Percentiles rank a stretch among this genome's conserved stretches.
phyloP scores from a whole-genome alignment of 768 basidiomycete genomes.

The Termitomyces sp. region DNA sequence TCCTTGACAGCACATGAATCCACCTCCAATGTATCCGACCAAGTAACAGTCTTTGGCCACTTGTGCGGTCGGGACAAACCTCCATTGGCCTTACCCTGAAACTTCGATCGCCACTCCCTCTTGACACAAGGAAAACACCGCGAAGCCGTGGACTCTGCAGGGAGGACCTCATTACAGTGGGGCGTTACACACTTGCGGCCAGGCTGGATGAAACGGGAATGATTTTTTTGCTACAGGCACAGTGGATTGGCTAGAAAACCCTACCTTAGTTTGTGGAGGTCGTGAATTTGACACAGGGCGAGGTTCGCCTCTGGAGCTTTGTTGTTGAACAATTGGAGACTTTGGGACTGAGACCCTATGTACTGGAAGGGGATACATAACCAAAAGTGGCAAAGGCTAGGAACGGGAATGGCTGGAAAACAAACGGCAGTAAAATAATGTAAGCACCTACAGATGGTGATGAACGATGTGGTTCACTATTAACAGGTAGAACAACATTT shows the following conservation, averaged over 20 bases:
- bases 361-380: neutral
- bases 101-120: constrained; percentile 15
- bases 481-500: neutral
- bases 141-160: constrained; percentile 2
- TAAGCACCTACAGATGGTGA: neutral
- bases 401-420: neutral
- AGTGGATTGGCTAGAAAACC: neutral
- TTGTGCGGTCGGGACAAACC: neutral
- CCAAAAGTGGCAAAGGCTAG: neutral
- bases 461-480: neutral
- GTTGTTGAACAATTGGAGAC: neutral
- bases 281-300: no score
- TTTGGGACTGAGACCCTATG: no score
- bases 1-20: neutral
- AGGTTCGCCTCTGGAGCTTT: neutral
- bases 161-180: constrained; percentile 10
- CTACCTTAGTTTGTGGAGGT: neutral
- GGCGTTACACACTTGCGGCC: constrained; percentile 12
- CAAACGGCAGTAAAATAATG: neutral
- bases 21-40: constrained; percentile 27
- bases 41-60: constrained; percentile 28
- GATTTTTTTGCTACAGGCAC: neutral
- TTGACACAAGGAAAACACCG: constrained; percentile 17
- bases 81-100: neutral
- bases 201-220: neutral